A percentile compares a stretch with the other conserved stretches of the same genome.
Evolutionary conservation across 176 grass and related monocot genomes (phyloP).

Genomic region (Carex scoparia): DNA sequence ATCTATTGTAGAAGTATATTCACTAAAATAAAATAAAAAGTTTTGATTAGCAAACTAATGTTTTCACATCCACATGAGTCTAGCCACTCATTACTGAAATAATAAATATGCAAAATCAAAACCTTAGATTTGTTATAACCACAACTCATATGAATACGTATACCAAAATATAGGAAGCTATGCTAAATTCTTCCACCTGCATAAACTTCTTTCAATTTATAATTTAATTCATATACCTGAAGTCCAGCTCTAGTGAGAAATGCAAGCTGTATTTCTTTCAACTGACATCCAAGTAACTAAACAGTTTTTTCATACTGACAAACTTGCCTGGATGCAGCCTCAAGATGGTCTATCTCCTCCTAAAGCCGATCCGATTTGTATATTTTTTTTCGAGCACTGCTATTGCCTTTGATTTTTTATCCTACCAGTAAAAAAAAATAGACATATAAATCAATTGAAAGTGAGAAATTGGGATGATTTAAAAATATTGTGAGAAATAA

Average conservation of each 20-base stretch:
- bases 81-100: background rate
- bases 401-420: slow-evolving; percentile 80
- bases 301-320: too few species aligned
- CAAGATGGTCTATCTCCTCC: slow-evolving; percentile 72
- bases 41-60: background rate
- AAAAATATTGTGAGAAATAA: background rate
- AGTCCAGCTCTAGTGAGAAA: slow-evolving; percentile 87
- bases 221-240: slow-evolving; percentile 44
- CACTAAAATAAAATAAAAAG: too few species aligned
- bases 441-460: background rate
- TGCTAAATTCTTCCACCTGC: background rate
- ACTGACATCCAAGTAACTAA: slow-evolving; percentile 63
- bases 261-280: slow-evolving; percentile 73
- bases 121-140: background rate
- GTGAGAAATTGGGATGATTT: background rate
- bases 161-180: background rate
- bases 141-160: background rate
- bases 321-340: slow-evolving; percentile 39
- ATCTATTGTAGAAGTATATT: too few species aligned
- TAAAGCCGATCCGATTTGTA: slow-evolving; percentile 60
- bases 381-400: slow-evolving; percentile 67
- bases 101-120: background rate
- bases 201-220: background rate
- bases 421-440: slow-evolving; percentile 25
- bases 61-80: background rate